A percentile compares a stretch with the other conserved stretches of the same genome.
These are phyloP conservation scores for Angophora floribunda DNA, from an alignment of 345 rosid genomes.

Conservation along the genomic window DNA sequence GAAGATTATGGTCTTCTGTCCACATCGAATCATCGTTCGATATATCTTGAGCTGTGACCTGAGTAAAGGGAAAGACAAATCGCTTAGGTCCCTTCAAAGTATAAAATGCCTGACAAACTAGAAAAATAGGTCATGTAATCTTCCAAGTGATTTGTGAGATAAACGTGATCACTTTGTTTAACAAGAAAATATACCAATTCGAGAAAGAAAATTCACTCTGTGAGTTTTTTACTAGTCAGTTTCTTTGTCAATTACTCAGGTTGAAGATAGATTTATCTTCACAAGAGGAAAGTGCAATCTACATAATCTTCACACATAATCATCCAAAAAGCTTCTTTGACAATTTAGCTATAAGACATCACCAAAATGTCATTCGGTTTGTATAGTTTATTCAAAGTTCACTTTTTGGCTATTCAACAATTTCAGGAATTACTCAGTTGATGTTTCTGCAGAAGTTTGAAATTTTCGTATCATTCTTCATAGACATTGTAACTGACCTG, in stretches of 20 bases:
- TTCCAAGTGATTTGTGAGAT: not conserved
- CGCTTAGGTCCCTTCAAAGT: not conserved
- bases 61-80: not conserved
- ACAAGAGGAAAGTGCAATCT: not conserved
- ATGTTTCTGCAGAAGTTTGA: not conserved
- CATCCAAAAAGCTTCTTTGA: not conserved
- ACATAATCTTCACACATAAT: not conserved
- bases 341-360: not conserved
- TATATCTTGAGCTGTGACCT: conserved; percentile 71
- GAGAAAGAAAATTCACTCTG: not conserved
- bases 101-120: not conserved
- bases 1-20: conserved; percentile 52
- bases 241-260: not conserved
- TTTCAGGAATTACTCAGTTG: not conserved
- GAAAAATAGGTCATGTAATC: not conserved
- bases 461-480: not conserved
- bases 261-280: not conserved
- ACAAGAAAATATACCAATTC: not conserved
- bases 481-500: conserved; percentile 23
- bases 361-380: not conserved
- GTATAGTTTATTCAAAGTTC: not conserved
- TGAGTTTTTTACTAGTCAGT: not conserved
- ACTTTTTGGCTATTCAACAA: not conserved
- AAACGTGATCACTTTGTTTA: not conserved
- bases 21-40: conserved; percentile 61